A percentile compares a stretch with the other conserved stretches of the same genome.
phyloP scores from a whole-genome alignment of 257 asterid genomes.

The Solanum ossicruentum region DNA sequence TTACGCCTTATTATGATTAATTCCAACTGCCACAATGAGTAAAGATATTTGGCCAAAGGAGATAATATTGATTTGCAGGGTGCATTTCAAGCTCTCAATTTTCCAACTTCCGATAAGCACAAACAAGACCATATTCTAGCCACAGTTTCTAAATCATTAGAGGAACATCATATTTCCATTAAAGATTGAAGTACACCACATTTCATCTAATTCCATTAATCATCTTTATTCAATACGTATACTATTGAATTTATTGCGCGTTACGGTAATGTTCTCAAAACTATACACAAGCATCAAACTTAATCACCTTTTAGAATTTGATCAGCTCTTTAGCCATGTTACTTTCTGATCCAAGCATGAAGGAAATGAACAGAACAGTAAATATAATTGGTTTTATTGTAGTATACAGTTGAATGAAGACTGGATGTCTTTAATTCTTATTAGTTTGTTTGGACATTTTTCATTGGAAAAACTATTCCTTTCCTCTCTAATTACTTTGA shows the following conservation, averaged over 20 bases:
- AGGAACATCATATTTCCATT: not conserved
- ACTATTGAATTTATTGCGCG: too few species aligned
- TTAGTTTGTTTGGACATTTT: not conserved
- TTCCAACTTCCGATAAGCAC: not conserved
- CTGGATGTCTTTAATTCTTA: not conserved
- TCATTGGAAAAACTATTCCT: not conserved
- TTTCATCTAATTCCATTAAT: not conserved
- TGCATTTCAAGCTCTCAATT: not conserved
- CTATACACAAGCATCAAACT: too few species aligned
- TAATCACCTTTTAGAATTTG: too few species aligned
- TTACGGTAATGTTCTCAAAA: too few species aligned
- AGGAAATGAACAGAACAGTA: not conserved
- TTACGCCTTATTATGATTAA: not conserved
- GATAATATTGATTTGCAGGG: not conserved
- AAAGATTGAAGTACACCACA: not conserved
- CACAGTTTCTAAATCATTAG: not conserved
- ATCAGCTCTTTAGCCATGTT: too few species aligned
- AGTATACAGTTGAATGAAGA: not conserved
- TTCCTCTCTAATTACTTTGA: not conserved
- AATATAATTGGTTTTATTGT: too few species aligned
- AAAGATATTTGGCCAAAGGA: not conserved
- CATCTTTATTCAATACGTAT: not conserved
- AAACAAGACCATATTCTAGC: not conserved
- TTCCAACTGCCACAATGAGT: not conserved
- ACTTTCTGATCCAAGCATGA: too few species aligned